Conservation (phyloP, 2,329 filamentous ascomycete species). For the Diaporthe helianthi region DNA sequence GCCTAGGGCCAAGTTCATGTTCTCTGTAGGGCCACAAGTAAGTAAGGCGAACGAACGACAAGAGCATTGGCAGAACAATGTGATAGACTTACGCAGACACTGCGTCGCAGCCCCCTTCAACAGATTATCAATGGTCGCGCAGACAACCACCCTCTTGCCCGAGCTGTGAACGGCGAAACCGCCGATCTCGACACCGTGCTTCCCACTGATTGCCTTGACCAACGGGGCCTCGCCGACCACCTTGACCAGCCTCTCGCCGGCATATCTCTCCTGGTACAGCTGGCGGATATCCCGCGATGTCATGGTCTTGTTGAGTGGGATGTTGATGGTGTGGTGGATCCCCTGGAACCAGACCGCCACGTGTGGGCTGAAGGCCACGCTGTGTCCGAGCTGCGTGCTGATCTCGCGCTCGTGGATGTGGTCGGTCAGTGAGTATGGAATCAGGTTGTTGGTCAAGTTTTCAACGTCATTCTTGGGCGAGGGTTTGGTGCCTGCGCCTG, state of each 20-base stretch:
- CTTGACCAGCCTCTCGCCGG: conserved; percentile 94
- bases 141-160: conserved; percentile 92
- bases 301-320: conserved; percentile 87
- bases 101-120: conserved; percentile 93
- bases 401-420: conserved; percentile 97
- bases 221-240: conserved; percentile 85
- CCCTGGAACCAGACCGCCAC: conserved; percentile 98
- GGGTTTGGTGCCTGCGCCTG: conserved; percentile 92
- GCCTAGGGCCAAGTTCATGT: conserved; percentile 92
- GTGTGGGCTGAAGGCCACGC: conserved; percentile 89
- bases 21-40: conserved; percentile 61
- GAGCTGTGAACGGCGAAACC: conserved; percentile 91
- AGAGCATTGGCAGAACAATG: conserved; percentile 33
- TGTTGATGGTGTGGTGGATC: conserved; percentile 89
- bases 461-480: conserved; percentile 92
- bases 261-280: conserved; percentile 94
- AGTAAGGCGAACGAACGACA: neutral
- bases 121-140: conserved; percentile 91
- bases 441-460: conserved; percentile 83
- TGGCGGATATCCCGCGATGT: conserved; percentile 90
- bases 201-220: conserved; percentile 83
- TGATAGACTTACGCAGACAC: conserved; percentile 77
- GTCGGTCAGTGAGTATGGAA: conserved; percentile 89
- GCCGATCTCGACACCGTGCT: conserved; percentile 92
- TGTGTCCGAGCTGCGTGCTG: conserved; percentile 73